Evolutionary conservation across 2,329 filamentous ascomycete genomes (phyloP).

Genomic region (Colletotrichum spinosum): DNA sequence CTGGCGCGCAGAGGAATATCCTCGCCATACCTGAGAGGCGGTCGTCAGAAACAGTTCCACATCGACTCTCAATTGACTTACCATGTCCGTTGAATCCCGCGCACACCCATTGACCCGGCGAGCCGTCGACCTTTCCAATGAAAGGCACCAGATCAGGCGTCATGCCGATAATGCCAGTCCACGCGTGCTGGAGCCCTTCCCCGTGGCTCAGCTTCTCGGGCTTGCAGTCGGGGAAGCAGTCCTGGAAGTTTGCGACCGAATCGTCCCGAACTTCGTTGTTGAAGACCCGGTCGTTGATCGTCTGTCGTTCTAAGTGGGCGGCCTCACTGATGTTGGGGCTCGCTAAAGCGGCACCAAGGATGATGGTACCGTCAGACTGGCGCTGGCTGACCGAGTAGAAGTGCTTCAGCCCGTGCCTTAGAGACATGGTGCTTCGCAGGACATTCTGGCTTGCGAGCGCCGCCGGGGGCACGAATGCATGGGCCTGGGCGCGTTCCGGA

Average conservation of each 20-base stretch:
- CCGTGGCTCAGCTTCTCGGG: constrained; percentile 41
- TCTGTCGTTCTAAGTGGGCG: constrained; percentile 10
- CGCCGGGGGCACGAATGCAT: constrained; percentile 47
- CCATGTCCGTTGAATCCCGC: constrained; percentile 57
- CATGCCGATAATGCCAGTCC: constrained; percentile 61
- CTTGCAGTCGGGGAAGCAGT: constrained; percentile 9
- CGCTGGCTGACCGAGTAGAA: constrained; percentile 64
- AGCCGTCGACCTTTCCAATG: constrained; percentile 53
- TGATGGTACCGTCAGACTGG: constrained; percentile 39
- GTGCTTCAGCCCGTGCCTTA: constrained; percentile 58
- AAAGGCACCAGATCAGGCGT: constrained; percentile 59
- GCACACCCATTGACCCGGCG: constrained; percentile 59
- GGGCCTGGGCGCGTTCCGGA: constrained; percentile 21
- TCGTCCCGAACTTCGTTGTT: constrained; percentile 20
- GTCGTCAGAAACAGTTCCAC: background rate
- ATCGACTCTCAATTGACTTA: background rate
- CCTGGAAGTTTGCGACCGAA: constrained; percentile 16
- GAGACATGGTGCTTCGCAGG: constrained; percentile 55
- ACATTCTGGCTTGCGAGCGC: constrained; percentile 48
- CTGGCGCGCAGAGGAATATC: constrained; percentile 59
- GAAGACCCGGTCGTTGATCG: constrained; percentile 9
- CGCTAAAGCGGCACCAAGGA: constrained; percentile 14
- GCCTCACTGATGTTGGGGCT: constrained; percentile 19
- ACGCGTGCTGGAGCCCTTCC: constrained; percentile 57
- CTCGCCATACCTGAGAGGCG: constrained; percentile 48